Evolutionary conservation across 148 eudicot genomes (phyloP).

Genomic region (Camellia sinensis): DNA sequence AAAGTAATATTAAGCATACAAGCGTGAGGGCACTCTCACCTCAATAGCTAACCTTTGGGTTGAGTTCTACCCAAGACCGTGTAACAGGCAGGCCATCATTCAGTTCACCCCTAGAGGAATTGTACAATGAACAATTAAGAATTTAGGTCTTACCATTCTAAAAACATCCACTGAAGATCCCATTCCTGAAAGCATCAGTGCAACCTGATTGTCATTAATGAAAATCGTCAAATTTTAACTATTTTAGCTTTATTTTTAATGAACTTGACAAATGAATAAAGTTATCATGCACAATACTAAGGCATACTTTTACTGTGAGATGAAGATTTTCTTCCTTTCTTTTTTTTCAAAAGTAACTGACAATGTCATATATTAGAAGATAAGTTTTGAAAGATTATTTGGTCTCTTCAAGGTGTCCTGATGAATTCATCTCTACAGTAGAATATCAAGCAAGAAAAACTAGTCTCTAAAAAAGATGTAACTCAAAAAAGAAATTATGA

Average conservation of each 20-base stretch:
- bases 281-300: not conserved
- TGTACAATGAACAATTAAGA: not conserved
- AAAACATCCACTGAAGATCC: slow-evolving; percentile 82
- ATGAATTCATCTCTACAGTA: not conserved
- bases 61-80: too few species aligned
- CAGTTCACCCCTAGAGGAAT: not conserved
- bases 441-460: slow-evolving; percentile 4
- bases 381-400: not conserved
- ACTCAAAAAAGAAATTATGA: not conserved
- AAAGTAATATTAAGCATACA: not conserved
- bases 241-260: not conserved
- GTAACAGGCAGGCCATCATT: not conserved
- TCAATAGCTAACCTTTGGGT: not conserved
- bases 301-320: not conserved
- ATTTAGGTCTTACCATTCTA: slow-evolving; percentile 59
- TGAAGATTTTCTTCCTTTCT: not conserved
- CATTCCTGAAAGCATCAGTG: slow-evolving; percentile 95
- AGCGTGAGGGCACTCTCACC: not conserved
- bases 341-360: too few species aligned
- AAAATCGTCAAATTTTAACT: not conserved
- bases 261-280: not conserved
- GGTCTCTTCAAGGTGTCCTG: not conserved
- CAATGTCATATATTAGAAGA: too few species aligned
- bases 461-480: not conserved
- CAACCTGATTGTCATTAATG: slow-evolving; percentile 58